Conservation (phyloP, 805 yeast genomes). For the Maudiozyma bulderi region DNA sequence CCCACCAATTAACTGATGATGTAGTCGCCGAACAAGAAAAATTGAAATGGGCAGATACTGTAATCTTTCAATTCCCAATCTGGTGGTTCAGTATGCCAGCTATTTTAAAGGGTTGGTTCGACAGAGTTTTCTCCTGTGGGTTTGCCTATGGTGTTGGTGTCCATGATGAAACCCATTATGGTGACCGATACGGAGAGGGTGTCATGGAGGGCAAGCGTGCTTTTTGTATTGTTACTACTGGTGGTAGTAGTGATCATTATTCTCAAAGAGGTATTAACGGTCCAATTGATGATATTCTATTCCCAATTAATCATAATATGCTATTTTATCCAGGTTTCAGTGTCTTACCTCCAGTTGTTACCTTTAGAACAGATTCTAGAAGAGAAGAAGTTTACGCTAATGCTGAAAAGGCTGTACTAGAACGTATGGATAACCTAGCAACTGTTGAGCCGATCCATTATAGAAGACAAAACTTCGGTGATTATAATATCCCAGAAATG, state of each 20-base stretch:
- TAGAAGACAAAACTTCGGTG: conserved; percentile 18
- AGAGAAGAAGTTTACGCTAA: conserved; percentile 2
- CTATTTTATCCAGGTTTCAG: conserved; percentile 18
- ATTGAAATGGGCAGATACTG: conserved; percentile 23
- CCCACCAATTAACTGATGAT: conserved; percentile 18
- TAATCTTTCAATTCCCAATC: conserved; percentile 22
- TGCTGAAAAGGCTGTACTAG: conserved; percentile 2
- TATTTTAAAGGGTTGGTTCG: conserved; percentile 28
- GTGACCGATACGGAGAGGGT: conserved; percentile 21
- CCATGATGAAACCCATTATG: conserved; percentile 4
- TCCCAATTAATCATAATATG: conserved; percentile 21
- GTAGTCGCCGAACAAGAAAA: conserved; percentile 24
- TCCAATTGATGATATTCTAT: conserved; percentile 15
- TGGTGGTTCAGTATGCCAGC: conserved; percentile 29
- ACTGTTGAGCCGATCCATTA: conserved; percentile 9
- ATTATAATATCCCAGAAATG: conserved; percentile 10
- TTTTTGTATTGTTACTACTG: conserved; percentile 7
- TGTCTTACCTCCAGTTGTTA: conserved; percentile 15
- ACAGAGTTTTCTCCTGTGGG: conserved; percentile 19
- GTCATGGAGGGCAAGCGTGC: conserved; percentile 17
- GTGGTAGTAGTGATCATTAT: conserved; percentile 13
- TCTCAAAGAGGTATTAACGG: conserved; percentile 18
- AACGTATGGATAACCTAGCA: conserved; percentile 6
- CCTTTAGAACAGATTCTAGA: conserved; percentile 5
- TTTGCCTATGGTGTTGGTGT: conserved; percentile 19